Evolutionary conservation across 106 monocot species (phyloP).

Genomic region (Vanilla planifolia): DNA sequence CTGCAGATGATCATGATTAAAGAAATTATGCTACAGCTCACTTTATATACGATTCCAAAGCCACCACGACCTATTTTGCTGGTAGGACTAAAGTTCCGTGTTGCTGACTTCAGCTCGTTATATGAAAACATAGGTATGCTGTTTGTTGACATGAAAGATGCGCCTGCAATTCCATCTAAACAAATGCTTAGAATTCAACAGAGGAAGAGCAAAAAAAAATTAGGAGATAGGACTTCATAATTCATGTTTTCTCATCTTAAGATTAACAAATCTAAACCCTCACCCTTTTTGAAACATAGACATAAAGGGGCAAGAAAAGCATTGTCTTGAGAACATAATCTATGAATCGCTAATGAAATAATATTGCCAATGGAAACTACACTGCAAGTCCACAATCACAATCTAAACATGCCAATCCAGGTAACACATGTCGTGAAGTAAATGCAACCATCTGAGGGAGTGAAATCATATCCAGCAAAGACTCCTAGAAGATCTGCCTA

Average conservation of each 20-base stretch:
- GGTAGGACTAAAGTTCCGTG: conserved; percentile 28
- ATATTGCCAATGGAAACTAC: no score
- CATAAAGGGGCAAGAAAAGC: not conserved
- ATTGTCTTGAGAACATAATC: not conserved
- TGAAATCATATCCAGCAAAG: no score
- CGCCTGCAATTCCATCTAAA: conserved; percentile 5
- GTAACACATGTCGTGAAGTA: no score
- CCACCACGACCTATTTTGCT: conserved; percentile 46
- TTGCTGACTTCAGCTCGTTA: conserved; percentile 33
- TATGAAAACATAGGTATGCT: conserved; percentile 26
- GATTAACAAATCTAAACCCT: not conserved
- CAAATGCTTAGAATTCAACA: not conserved
- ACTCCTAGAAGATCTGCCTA: no score
- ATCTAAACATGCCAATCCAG: no score
- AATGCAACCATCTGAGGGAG: no score
- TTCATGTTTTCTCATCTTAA: not conserved
- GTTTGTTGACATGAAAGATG: conserved; percentile 8
- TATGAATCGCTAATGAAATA: no score
- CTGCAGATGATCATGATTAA: not conserved
- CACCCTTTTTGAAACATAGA: not conserved
- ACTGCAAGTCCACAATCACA: no score
- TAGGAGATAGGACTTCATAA: not conserved
- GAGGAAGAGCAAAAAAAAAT: not conserved
- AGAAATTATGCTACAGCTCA: conserved; percentile 10
- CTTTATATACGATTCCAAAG: conserved; percentile 48